These are phyloP conservation scores for Eimeria necatrix DNA, from an alignment of 169 alveolate genomes.

Conservation along the genomic window DNA sequence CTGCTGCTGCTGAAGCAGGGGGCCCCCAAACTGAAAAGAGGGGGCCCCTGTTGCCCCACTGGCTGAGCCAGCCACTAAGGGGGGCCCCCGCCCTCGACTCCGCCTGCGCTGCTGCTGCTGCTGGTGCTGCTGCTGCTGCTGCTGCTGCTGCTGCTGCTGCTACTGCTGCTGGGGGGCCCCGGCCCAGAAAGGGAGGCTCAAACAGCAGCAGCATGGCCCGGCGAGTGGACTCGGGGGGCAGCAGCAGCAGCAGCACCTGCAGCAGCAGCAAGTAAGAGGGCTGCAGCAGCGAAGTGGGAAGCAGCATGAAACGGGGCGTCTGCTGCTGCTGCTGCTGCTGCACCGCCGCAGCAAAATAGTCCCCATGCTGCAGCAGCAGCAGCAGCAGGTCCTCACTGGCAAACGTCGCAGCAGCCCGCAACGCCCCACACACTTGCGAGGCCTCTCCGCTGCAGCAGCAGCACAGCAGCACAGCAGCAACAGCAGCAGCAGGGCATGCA, in stretches of 20 bases:
- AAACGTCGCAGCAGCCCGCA: not conserved
- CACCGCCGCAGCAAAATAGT: constrained; percentile 29
- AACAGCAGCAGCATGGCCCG: constrained; percentile 39
- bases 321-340: constrained; percentile 67
- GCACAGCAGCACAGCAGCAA: constrained; percentile 23
- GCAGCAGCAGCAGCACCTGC: constrained; percentile 60
- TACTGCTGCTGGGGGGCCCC: not conserved
- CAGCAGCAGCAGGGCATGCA: not conserved
- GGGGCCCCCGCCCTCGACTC: not conserved
- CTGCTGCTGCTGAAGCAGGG: not conserved
- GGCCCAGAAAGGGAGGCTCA: constrained; percentile 46
- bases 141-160: constrained; percentile 41
- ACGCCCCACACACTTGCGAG: not conserved
- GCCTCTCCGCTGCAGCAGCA: constrained; percentile 43
- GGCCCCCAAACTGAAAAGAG: not conserved
- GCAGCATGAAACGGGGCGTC: constrained; percentile 53
- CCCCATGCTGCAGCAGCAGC: constrained; percentile 28
- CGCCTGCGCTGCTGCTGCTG: too few relatives aligned
- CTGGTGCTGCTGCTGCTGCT: too few relatives aligned
- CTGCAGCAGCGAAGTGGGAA: constrained; percentile 34
- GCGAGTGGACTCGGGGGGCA: constrained; percentile 16
- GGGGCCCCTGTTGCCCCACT: too few relatives aligned
- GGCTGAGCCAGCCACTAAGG: not conserved
- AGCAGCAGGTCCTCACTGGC: constrained; percentile 9
- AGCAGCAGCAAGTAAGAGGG: constrained; percentile 40